These are phyloP conservation scores for Pseudocercospora pini-densiflorae DNA, from an alignment of 2,329 filamentous ascomycete species.

Conservation along the genomic window DNA sequence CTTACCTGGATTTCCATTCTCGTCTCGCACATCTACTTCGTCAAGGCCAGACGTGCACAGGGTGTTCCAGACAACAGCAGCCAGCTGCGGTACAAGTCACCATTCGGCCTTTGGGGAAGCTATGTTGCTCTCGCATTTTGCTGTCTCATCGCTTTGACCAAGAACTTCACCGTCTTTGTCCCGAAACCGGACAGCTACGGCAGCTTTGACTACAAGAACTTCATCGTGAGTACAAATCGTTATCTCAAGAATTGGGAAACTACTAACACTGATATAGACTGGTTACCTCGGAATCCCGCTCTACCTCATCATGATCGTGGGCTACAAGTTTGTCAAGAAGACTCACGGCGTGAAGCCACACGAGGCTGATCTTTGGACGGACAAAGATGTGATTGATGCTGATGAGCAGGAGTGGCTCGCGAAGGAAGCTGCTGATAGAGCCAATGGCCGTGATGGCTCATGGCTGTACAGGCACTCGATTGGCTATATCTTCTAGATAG, in stretches of 20 bases:
- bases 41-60: constrained; percentile 51
- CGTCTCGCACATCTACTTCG: constrained; percentile 55
- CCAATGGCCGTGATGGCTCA: constrained; percentile 27
- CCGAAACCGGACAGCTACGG: constrained; percentile 49
- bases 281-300: constrained; percentile 74
- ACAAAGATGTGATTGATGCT: constrained; percentile 63
- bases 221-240: constrained; percentile 65
- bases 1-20: constrained; percentile 57
- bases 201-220: constrained; percentile 73
- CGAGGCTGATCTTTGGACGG: constrained; percentile 63
- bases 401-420: constrained; percentile 53
- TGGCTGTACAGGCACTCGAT: constrained; percentile 35
- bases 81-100: constrained; percentile 62
- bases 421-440: constrained; percentile 36
- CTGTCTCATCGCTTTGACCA: constrained; percentile 75
- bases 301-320: constrained; percentile 65
- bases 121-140: constrained; percentile 71
- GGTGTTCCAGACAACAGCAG: constrained; percentile 46
- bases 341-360: constrained; percentile 59
- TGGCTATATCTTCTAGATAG: constrained; percentile 35
- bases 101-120: constrained; percentile 72
- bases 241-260: too few species aligned
- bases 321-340: constrained; percentile 67
- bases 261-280: constrained; percentile 45
- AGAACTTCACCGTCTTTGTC: constrained; percentile 78